phyloP scores from a whole-genome alignment of 805 yeast species.

The Sugiyamaella americana region DNA sequence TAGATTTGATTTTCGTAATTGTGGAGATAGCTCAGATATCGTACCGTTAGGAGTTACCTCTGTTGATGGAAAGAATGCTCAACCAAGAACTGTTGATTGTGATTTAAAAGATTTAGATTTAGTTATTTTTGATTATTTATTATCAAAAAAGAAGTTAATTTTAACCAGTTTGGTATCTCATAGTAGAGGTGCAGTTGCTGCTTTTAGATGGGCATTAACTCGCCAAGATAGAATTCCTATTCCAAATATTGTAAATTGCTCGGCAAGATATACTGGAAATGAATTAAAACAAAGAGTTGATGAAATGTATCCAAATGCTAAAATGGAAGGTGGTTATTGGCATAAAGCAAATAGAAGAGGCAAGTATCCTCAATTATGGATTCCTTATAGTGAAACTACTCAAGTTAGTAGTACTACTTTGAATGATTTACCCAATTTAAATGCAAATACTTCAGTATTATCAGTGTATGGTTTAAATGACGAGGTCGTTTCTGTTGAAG shows the following conservation, averaged over 20 bases:
- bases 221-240: conserved; percentile 35
- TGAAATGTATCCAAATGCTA: conserved; percentile 6
- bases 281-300: conserved; percentile 31
- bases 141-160: conserved; percentile 31
- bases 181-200: conserved; percentile 72
- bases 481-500: conserved; percentile 56
- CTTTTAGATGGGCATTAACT: conserved; percentile 62
- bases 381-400: conserved; percentile 12
- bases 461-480: conserved; percentile 71
- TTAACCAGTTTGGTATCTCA: conserved; percentile 64
- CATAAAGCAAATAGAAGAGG: conserved; percentile 21
- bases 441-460: conserved; percentile 45
- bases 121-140: conserved; percentile 35
- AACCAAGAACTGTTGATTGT: conserved; percentile 53
- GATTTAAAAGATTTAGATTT: conserved; percentile 55
- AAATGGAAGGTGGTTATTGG: conserved; percentile 34
- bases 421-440: conserved; percentile 6
- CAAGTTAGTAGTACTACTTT: conserved; percentile 6
- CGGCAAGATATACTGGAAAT: conserved; percentile 51
- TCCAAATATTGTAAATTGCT: conserved; percentile 64
- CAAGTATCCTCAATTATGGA: conserved; percentile 6
- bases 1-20: conserved; percentile 79
- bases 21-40: conserved; percentile 67
- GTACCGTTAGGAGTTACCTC: conserved; percentile 27
- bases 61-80: conserved; percentile 12